Evolutionary conservation across 2,329 filamentous ascomycete species (phyloP).

Genomic region (Lasiodiplodia sp.): DNA sequence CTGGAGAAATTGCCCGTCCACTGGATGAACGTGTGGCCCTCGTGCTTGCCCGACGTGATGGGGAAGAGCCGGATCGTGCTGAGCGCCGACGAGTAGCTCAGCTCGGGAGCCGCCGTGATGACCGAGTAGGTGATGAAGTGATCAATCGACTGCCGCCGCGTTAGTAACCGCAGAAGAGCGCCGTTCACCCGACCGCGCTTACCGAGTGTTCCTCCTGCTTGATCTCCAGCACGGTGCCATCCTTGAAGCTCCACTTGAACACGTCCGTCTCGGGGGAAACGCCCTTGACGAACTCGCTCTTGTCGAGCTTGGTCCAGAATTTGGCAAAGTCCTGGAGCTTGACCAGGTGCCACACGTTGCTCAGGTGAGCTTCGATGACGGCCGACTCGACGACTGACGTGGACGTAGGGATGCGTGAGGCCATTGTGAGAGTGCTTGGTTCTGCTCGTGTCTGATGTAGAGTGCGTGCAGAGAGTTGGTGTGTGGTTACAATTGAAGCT

Average conservation of each 20-base stretch:
- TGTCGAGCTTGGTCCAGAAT: constrained; percentile 70
- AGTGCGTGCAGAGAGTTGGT: background rate
- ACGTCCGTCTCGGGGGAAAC: constrained; percentile 70
- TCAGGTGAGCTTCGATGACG: constrained; percentile 72
- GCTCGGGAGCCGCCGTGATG: constrained; percentile 70
- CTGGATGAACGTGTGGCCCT: constrained; percentile 71
- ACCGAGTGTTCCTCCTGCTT: constrained; percentile 80
- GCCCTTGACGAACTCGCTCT: constrained; percentile 70
- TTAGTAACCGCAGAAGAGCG: constrained; percentile 19
- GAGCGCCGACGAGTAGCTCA: constrained; percentile 71
- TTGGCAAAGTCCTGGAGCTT: constrained; percentile 74
- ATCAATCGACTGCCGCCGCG: constrained; percentile 64
- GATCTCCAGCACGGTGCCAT: constrained; percentile 72
- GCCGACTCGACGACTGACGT: constrained; percentile 71
- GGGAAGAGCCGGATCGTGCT: constrained; percentile 71
- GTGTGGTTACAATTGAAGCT: constrained; percentile 3
- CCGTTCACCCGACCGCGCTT: constrained; percentile 38
- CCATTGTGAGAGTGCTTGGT: constrained; percentile 17
- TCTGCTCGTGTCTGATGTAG: background rate
- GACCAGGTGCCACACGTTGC: constrained; percentile 75
- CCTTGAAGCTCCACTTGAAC: constrained; percentile 74
- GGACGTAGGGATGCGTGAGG: constrained; percentile 65
- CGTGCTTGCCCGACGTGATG: constrained; percentile 70
- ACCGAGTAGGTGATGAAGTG: constrained; percentile 79
- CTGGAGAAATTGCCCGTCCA: constrained; percentile 75